Base-by-base conservation (phyloP, 306 rosid species). In the Canavalia ensiformis region DNA sequence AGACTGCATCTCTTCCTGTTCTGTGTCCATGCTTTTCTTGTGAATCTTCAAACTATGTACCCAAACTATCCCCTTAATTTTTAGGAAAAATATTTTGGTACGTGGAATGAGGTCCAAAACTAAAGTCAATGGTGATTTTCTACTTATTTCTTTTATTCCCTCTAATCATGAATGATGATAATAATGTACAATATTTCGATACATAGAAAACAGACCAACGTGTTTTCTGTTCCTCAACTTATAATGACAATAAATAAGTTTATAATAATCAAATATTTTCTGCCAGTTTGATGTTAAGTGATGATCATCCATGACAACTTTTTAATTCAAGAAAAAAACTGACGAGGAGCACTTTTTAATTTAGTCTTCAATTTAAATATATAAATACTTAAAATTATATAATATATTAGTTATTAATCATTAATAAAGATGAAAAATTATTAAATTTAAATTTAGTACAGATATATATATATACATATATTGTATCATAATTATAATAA, bases 1-100 rank as follows among this genome's bases (percentile, higher is more conserved):
- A 35, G 84, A 85, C 44, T 91, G 91, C 89, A 90, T 77, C 57
- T 91, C 94, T 88, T 91, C 93, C 82, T 87, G 94, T 76, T 91
- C 91, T 62, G 70, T 81, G 41, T 93, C 97, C 97, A 93, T 93
- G 77, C 45, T 58, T 33, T 63, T 18, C 25, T 12, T 29, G 52
- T 50, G 71, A 18, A 18, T 18, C 25, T 18, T 18, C 25, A 18
- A 18, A 18, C 49, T 39, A 6, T 60, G 29, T 45, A 10, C 35
- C 78, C 58, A 37, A 57, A 68, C 60, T 83, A 42, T 18, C 25
- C 76, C 84, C 81, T 8, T 4, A 8, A n/a, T 25, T 12, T 73
- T 4, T 73, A 1, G 25, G 25, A 18, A 18, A 18, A 18, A 18
- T 18, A 18, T 18, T 18, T 18, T 18, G 25, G 25, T 18, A 18